Percentiles rank a stretch among this genome's conserved stretches.
Conservation (phyloP, 129 eudicot species). For the Erigeron canadensis region DNA sequence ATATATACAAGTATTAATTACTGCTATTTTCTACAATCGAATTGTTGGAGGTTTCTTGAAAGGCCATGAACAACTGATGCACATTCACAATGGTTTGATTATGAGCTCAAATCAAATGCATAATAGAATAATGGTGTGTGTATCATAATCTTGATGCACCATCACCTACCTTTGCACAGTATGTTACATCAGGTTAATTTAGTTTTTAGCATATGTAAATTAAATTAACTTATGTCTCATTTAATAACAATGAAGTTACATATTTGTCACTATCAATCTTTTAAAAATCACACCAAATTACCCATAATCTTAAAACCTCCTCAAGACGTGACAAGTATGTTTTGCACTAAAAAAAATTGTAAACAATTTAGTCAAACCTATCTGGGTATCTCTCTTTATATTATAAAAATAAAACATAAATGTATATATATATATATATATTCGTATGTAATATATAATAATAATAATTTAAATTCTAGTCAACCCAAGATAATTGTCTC, state of each 20-base stretch:
- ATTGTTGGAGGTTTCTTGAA: background rate
- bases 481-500: slow-evolving; percentile 31
- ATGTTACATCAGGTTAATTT: background rate
- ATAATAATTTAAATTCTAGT: slow-evolving; percentile 5
- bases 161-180: background rate
- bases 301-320: background rate
- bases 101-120: background rate
- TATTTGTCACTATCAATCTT: slow-evolving; percentile 1
- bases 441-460: background rate
- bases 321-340: background rate
- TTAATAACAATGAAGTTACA: background rate
- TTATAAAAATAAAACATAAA: no score
- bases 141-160: background rate
- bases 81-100: background rate
- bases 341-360: background rate
- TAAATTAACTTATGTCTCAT: background rate
- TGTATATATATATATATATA: no score
- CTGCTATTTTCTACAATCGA: background rate
- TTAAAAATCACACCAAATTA: background rate
- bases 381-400: background rate
- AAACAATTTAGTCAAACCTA: background rate
- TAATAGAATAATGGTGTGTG: background rate
- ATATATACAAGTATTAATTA: no score
- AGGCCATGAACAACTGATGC: background rate
- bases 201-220: background rate